Conservation (phyloP, 805 yeast genomes). For the Candida succiphila region DNA sequence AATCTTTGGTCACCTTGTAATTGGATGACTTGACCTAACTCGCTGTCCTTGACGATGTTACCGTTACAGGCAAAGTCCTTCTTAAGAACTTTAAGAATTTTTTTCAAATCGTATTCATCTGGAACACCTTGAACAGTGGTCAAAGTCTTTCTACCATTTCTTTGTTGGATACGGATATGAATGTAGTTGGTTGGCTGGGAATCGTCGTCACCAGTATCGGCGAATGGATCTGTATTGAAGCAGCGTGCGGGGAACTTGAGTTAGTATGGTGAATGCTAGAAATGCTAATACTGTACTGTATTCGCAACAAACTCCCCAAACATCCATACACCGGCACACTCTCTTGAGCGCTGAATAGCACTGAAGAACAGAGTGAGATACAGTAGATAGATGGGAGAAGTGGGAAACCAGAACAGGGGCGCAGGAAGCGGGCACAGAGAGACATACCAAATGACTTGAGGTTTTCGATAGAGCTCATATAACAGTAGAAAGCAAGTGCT, state of each 20-base stretch:
- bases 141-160: conserved; percentile 98
- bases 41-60: conserved; percentile 92
- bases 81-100: conserved; percentile 86
- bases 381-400: too few species aligned
- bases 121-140: conserved; percentile 98
- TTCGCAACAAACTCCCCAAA: too few species aligned
- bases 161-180: conserved; percentile 98
- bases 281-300: too few species aligned
- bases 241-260: too few species aligned
- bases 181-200: conserved; percentile 92
- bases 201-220: conserved; percentile 99
- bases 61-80: conserved; percentile 99
- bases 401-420: too few species aligned
- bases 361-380: too few species aligned
- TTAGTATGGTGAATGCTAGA: too few species aligned
- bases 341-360: too few species aligned
- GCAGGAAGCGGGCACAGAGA: too few species aligned
- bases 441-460: conserved; percentile 62
- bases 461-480: conserved; percentile 89
- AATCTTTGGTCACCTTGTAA: conserved; percentile 98
- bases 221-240: conserved; percentile 80
- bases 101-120: conserved; percentile 87
- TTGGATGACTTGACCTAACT: conserved; percentile 94
- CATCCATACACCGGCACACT: too few species aligned
- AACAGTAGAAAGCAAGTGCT: conserved; percentile 10